Percentiles rank a stretch among this genome's conserved stretches.
These are phyloP conservation scores for Fomes fomentarius DNA, from an alignment of 1,284 basidiomycete genomes.

Conservation along the genomic window DNA sequence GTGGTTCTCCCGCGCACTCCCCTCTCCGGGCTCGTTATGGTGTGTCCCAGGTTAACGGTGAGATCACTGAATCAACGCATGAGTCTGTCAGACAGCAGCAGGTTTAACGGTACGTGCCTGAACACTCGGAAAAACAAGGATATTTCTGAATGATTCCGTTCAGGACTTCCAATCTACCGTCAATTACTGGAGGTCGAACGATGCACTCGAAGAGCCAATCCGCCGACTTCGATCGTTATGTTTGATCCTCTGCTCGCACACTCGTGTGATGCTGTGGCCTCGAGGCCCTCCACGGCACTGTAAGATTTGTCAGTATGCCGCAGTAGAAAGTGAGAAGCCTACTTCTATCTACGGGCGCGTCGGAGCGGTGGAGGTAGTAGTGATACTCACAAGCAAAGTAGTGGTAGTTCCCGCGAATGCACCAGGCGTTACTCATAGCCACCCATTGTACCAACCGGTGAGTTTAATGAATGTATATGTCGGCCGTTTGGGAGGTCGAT, in stretches of 20 bases:
- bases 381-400: too few species aligned
- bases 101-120: neutral
- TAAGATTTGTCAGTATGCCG: neutral
- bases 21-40: too few species aligned
- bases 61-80: neutral
- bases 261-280: constrained; percentile 21
- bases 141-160: neutral
- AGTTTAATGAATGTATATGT: too few species aligned
- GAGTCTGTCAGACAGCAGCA: neutral
- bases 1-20: too few species aligned
- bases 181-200: neutral
- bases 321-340: neutral
- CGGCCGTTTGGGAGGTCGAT: too few species aligned
- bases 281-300: constrained; percentile 16
- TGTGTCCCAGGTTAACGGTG: neutral
- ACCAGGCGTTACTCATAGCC: too few species aligned
- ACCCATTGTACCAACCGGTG: too few species aligned
- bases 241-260: constrained; percentile 12
- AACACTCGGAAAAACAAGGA: neutral
- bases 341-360: neutral
- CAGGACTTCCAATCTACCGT: neutral
- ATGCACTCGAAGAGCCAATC: constrained; percentile 8
- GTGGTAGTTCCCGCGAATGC: too few species aligned
- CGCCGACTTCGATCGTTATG: neutral
- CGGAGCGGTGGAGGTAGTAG: neutral